These are phyloP conservation scores for Lactarius hengduanensis DNA, from an alignment of 768 basidiomycete genomes.

Conservation along the genomic window DNA sequence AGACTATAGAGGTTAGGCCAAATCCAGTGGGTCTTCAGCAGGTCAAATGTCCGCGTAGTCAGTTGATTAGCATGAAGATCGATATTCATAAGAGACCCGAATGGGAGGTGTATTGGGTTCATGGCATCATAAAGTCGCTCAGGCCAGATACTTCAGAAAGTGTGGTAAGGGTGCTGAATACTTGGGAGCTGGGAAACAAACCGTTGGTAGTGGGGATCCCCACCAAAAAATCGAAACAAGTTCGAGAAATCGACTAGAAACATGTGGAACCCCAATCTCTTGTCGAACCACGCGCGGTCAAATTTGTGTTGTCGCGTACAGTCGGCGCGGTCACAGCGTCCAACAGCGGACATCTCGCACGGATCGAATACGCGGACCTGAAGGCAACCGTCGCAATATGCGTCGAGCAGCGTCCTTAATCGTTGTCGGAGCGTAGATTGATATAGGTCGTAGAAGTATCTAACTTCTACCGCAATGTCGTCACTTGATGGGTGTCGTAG, in stretches of 20 bases:
- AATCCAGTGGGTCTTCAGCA: constrained; percentile 19
- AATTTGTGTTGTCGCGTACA: constrained; percentile 21
- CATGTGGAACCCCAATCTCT: constrained; percentile 21
- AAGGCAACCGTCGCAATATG: constrained; percentile 12
- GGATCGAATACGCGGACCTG: constrained; percentile 21
- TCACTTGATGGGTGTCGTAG: background rate
- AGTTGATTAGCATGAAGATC: too few species aligned
- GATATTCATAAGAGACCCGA: constrained; percentile 19
- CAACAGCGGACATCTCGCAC: constrained; percentile 1
- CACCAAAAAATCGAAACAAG: background rate
- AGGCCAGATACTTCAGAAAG: constrained; percentile 19
- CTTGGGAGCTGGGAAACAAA: too few species aligned
- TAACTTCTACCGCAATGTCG: constrained; percentile 10
- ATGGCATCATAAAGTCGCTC: constrained; percentile 26
- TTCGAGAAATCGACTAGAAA: constrained; percentile 17
- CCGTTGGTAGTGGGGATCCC: background rate
- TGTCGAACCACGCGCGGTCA: constrained; percentile 19
- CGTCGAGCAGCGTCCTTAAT: constrained; percentile 9
- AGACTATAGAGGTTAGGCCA: constrained; percentile 10
- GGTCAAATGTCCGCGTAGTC: constrained; percentile 6
- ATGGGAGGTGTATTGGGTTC: constrained; percentile 15
- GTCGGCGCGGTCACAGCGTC: constrained; percentile 14
- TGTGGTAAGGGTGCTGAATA: background rate
- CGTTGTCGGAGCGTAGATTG: constrained; percentile 8
- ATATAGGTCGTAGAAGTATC: constrained; percentile 9